Evolutionary conservation across 2,329 filamentous ascomycete species (phyloP).

Genomic region (Aspergillus vadensis): DNA sequence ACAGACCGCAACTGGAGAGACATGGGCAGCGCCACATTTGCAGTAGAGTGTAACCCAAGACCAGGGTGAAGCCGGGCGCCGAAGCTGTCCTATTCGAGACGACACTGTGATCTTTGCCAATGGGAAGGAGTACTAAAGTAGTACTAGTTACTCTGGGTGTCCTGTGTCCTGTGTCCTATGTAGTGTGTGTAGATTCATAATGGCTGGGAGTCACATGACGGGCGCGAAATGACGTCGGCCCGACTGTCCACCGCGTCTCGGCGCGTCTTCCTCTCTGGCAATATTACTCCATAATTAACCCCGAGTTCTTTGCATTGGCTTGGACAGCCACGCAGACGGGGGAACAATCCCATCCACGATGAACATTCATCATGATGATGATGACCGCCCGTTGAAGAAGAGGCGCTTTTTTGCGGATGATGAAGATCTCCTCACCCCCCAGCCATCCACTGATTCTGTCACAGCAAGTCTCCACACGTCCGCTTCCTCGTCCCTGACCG

Average conservation of each 20-base stretch:
- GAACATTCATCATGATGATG: conserved; percentile 44
- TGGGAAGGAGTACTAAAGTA: too few species aligned
- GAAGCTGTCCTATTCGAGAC: too few species aligned
- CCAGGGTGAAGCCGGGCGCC: too few species aligned
- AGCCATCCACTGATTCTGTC: conserved; percentile 15
- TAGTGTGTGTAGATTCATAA: too few species aligned
- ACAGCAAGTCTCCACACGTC: conserved; percentile 23
- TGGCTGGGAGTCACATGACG: too few species aligned
- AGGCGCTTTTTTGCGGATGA: conserved; percentile 64
- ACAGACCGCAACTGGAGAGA: too few species aligned
- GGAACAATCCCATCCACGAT: conserved; percentile 25
- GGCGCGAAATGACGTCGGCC: conserved; percentile 27
- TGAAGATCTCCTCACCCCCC: conserved; percentile 22
- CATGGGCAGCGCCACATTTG: too few species aligned
- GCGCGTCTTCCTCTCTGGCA: conserved; percentile 32
- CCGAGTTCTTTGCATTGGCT: background rate
- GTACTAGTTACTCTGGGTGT: too few species aligned
- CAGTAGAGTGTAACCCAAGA: too few species aligned
- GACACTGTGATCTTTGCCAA: too few species aligned
- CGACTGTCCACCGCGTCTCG: conserved; percentile 33
- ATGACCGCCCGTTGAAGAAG: conserved; percentile 62
- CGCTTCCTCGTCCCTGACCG: conserved; percentile 5
- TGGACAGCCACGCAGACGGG: background rate
- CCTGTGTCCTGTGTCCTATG: too few species aligned
- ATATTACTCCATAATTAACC: too few species aligned